Conservation (phyloP, 1,284 basidiomycete species). For the Coniophora puteana region DNA sequence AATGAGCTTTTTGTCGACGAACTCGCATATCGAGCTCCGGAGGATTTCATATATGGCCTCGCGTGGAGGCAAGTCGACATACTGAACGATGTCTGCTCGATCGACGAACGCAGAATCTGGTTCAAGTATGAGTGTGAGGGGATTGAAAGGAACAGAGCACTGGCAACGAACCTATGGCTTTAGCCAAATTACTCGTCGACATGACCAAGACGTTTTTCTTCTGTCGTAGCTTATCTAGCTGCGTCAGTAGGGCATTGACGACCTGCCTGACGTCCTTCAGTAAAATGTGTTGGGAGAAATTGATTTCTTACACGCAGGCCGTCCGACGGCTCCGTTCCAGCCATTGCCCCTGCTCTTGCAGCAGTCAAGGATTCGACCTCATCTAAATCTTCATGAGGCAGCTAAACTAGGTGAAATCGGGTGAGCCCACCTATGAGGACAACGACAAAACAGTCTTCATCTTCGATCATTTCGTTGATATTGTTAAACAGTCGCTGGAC, state of each 20-base stretch:
- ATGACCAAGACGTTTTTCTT: constrained; percentile 93
- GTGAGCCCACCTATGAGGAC: constrained; percentile 84
- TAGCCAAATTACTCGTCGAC: constrained; percentile 94
- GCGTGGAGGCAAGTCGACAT: constrained; percentile 85
- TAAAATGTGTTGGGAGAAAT: not conserved
- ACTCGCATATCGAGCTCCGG: constrained; percentile 78
- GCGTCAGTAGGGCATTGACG: constrained; percentile 95
- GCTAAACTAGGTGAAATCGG: not conserved
- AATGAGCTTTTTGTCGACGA: constrained; percentile 75
- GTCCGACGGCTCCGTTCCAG: constrained; percentile 93
- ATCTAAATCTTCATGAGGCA: constrained; percentile 46
- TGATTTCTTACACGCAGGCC: constrained; percentile 71
- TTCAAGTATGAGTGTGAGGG: constrained; percentile 6
- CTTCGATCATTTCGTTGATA: constrained; percentile 86
- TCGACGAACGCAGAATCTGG: constrained; percentile 94
- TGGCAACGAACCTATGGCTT: constrained; percentile 81
- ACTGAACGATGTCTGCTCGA: constrained; percentile 95
- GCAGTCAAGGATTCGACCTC: constrained; percentile 97
- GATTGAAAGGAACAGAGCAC: not conserved
- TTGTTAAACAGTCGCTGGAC: constrained; percentile 91
- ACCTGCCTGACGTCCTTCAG: constrained; percentile 52
- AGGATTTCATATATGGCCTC: constrained; percentile 95
- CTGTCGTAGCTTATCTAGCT: constrained; percentile 93
- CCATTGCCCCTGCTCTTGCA: constrained; percentile 90
- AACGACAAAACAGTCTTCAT: constrained; percentile 88